Conservation (phyloP, 2,329 filamentous ascomycete species). For the Stachybotrys chlorohalonatus region DNA sequence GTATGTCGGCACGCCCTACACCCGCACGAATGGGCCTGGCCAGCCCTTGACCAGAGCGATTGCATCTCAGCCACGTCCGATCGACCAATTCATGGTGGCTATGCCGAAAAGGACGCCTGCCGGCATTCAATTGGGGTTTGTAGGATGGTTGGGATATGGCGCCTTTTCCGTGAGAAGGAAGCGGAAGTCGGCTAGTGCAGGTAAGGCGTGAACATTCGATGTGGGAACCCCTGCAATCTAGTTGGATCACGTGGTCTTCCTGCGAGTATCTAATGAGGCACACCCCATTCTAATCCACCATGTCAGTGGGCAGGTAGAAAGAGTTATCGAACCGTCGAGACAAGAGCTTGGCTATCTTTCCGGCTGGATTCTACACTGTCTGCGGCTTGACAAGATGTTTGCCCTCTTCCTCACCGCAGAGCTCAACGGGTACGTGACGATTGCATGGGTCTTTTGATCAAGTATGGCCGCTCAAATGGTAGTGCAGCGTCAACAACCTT, state of each 20-base stretch:
- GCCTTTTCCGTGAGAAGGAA: too few relatives aligned
- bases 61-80: slow-evolving; percentile 43
- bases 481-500: slow-evolving; percentile 74
- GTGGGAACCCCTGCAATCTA: too few relatives aligned
- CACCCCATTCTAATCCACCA: too few relatives aligned
- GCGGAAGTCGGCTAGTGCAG: too few relatives aligned
- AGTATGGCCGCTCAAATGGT: slow-evolving; percentile 7
- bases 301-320: too few relatives aligned
- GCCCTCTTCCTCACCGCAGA: slow-evolving; percentile 60
- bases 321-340: neutral
- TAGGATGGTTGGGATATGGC: neutral
- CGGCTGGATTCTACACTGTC: too few relatives aligned
- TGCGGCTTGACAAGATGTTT: slow-evolving; percentile 41
- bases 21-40: slow-evolving; percentile 53
- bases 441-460: neutral
- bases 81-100: neutral
- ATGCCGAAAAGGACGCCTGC: slow-evolving; percentile 4
- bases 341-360: too few relatives aligned
- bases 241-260: too few relatives aligned
- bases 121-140: slow-evolving; percentile 14
- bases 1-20: slow-evolving; percentile 52
- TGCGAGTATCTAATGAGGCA: too few relatives aligned
- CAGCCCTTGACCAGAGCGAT: slow-evolving; percentile 58
- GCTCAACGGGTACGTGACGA: slow-evolving; percentile 49
- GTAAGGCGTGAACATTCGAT: too few relatives aligned